Conservation (phyloP, 805 yeast genomes). For the Candida saitoana region DNA sequence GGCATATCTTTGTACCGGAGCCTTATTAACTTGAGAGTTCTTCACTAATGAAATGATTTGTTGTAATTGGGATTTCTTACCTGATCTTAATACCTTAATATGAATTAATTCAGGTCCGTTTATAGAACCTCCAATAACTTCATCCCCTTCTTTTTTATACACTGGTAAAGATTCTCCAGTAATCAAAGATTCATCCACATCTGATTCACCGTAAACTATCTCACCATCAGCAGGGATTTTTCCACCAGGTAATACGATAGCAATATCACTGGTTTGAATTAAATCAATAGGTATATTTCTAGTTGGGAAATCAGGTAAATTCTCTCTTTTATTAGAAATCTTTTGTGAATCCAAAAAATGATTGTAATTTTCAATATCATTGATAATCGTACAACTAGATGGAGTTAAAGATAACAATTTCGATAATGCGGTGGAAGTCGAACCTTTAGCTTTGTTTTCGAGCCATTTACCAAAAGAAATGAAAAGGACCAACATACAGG, state of each 20-base stretch:
- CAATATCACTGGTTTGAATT: slow-evolving; percentile 72
- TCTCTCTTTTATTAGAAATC: slow-evolving; percentile 2
- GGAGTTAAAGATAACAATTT: slow-evolving; percentile 79
- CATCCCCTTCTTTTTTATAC: slow-evolving; percentile 53
- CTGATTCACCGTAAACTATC: slow-evolving; percentile 73
- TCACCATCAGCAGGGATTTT: slow-evolving; percentile 90
- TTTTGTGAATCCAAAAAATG: slow-evolving; percentile 10
- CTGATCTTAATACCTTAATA: slow-evolving; percentile 65
- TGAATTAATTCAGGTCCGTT: slow-evolving; percentile 74
- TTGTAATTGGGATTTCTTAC: slow-evolving; percentile 79
- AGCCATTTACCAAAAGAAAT: slow-evolving; percentile 87
- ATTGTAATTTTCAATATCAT: slow-evolving; percentile 30
- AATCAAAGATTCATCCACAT: slow-evolving; percentile 80
- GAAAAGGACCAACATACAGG: slow-evolving; percentile 78
- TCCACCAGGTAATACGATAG: slow-evolving; percentile 78
- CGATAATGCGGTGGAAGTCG: slow-evolving; percentile 85
- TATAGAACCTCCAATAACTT: slow-evolving; percentile 85
- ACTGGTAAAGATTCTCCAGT: slow-evolving; percentile 91
- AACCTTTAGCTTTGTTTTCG: slow-evolving; percentile 90
- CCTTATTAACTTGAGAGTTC: slow-evolving; percentile 82
- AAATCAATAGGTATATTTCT: slow-evolving; percentile 66
- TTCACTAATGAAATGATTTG: slow-evolving; percentile 83
- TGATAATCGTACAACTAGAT: slow-evolving; percentile 62
- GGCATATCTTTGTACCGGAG: slow-evolving; percentile 88
- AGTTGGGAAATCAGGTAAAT: slow-evolving; percentile 29